These are phyloP conservation scores for Gaertneriomyces sp. DNA, from an alignment of 192 early-diverging fungal genomes.

Conservation along the genomic window DNA sequence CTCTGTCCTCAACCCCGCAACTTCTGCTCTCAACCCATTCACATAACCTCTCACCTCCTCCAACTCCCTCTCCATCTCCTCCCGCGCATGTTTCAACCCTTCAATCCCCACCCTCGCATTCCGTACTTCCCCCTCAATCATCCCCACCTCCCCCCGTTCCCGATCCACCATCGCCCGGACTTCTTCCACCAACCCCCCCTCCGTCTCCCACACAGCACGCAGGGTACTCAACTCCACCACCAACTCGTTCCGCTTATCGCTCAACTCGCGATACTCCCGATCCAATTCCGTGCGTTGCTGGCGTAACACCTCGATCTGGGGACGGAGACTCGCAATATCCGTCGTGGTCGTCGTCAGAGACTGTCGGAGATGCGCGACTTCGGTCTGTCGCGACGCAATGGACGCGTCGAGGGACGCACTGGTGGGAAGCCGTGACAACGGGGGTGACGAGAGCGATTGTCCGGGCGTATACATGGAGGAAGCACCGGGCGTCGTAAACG, in stretches of 20 bases:
- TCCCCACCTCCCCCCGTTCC: conserved; percentile 42
- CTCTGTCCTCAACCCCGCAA: conserved; percentile 56
- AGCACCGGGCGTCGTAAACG: too few species aligned
- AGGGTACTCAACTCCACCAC: conserved; percentile 53
- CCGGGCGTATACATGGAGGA: too few species aligned
- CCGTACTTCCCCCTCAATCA: conserved; percentile 43
- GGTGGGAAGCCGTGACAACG: too few species aligned
- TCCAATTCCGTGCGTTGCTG: conserved; percentile 54
- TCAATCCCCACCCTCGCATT: conserved; percentile 48
- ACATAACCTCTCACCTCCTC: conserved; percentile 46
- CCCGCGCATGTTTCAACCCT: conserved; percentile 19
- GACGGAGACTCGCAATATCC: conserved; percentile 40
- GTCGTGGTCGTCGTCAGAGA: too few species aligned
- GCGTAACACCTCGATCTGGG: conserved; percentile 52
- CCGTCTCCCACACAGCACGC: conserved; percentile 58
- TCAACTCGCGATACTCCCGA: conserved; percentile 53
- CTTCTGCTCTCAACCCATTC: conserved; percentile 41
- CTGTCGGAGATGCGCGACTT: too few species aligned
- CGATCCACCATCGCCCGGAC: conserved; percentile 42
- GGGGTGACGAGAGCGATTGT: too few species aligned
- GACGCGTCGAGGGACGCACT: too few species aligned
- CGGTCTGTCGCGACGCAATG: too few species aligned
- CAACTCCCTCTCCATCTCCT: conserved; percentile 34
- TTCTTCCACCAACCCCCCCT: conserved; percentile 54
- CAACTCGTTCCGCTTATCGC: conserved; percentile 61